Percentiles rank a stretch among this genome's conserved stretches.
Evolutionary conservation across 805 yeast genomes (phyloP).

Genomic region (Metschnikowia hibisci): DNA sequence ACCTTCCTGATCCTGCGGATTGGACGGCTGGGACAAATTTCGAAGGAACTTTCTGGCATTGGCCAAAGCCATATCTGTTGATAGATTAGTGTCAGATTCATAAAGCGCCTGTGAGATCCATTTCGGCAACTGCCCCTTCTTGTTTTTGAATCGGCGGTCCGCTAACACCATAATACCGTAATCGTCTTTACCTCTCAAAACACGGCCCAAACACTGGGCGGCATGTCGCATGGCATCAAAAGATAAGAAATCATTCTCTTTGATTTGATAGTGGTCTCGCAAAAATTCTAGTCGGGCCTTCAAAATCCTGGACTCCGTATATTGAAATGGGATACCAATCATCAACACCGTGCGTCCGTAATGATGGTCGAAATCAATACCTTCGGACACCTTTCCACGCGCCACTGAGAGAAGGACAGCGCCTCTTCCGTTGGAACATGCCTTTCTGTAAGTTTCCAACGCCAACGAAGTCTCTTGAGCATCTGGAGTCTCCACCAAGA

Average conservation of each 20-base stretch:
- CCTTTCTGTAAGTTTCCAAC: constrained; percentile 89
- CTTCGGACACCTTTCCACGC: constrained; percentile 98
- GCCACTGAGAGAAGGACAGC: constrained; percentile 96
- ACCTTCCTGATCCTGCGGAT: constrained; percentile 88
- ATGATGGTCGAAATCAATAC: constrained; percentile 98
- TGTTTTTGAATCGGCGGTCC: constrained; percentile 85
- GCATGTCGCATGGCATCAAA: constrained; percentile 99
- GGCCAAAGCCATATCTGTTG: constrained; percentile 97
- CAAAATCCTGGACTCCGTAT: constrained; percentile 92
- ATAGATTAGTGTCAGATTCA: constrained; percentile 86
- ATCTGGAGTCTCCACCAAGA: constrained; percentile 97
- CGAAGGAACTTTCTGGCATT: constrained; percentile 89
- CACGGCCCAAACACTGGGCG: constrained; percentile 97
- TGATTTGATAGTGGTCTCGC: constrained; percentile 86
- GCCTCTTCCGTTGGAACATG: constrained; percentile 96
- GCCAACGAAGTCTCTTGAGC: constrained; percentile 98
- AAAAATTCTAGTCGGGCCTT: constrained; percentile 93
- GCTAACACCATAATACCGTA: constrained; percentile 98
- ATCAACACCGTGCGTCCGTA: constrained; percentile 95
- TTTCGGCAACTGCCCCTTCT: constrained; percentile 84
- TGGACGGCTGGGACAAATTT: constrained; percentile 89
- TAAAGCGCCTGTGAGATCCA: constrained; percentile 94
- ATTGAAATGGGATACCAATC: constrained; percentile 99
- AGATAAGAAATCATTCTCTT: constrained; percentile 90
- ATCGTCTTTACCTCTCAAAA: constrained; percentile 95